A percentile compares a stretch with the other conserved stretches of the same genome.
These are phyloP conservation scores for Moesziomyces parantarcticus DNA, from an alignment of 1,284 basidiomycete genomes.

Conservation along the genomic window DNA sequence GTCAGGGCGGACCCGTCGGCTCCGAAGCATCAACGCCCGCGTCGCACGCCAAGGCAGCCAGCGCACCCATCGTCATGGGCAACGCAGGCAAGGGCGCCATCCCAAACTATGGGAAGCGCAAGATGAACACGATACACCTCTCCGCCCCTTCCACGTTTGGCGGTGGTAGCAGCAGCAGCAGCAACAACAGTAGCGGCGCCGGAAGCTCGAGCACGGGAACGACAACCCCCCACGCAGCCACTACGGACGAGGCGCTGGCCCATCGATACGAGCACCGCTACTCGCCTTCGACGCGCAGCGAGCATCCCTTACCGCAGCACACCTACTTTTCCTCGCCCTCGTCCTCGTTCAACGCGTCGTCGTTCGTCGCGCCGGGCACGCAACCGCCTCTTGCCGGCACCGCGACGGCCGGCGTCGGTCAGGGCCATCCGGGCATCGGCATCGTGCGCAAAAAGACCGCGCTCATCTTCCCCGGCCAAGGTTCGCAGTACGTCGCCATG, in stretches of 20 bases:
- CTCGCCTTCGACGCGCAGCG: constrained; percentile 44
- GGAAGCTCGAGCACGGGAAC: too few relatives aligned
- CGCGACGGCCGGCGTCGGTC: constrained; percentile 39
- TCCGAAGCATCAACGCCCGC: constrained; percentile 1
- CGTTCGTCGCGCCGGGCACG: constrained; percentile 54
- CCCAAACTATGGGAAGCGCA: constrained; percentile 56
- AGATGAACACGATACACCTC: constrained; percentile 28
- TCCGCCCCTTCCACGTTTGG: constrained; percentile 10
- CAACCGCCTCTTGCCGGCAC: constrained; percentile 49
- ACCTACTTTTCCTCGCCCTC: constrained; percentile 65
- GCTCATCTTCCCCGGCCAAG: constrained; percentile 64
- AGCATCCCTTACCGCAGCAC: constrained; percentile 58
- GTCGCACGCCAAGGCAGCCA: constrained; percentile 13
- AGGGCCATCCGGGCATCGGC: constrained; percentile 39
- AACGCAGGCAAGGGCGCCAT: constrained; percentile 63
- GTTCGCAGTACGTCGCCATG: constrained; percentile 67
- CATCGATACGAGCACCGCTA: constrained; percentile 34
- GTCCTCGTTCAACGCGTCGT: constrained; percentile 62
- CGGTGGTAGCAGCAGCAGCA: background rate
- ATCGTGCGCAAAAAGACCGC: constrained; percentile 60
- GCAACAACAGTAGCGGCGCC: background rate
- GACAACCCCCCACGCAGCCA: too few relatives aligned
- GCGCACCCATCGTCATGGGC: constrained; percentile 46
- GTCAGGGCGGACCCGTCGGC: constrained; percentile 41
- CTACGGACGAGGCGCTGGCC: constrained; percentile 14